Conservation (phyloP, 2,329 filamentous ascomycete species). For the Aphanoascus verrucosus region DNA sequence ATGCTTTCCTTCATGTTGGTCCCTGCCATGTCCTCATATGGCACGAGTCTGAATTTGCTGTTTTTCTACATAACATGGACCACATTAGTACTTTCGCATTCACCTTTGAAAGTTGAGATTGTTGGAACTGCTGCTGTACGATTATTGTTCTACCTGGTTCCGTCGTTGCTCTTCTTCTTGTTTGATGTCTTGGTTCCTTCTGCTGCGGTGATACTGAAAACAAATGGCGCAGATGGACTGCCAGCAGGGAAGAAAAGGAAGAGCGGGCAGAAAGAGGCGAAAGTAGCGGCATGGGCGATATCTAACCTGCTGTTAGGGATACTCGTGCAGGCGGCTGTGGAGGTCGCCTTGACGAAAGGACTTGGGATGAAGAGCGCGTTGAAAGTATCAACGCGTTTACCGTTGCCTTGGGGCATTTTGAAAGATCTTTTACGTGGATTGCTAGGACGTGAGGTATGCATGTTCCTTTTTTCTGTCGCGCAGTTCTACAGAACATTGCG, state of each 20-base stretch:
- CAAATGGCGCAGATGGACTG: conserved; percentile 46
- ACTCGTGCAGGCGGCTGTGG: conserved; percentile 45
- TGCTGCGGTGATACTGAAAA: conserved; percentile 58
- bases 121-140: conserved; percentile 59
- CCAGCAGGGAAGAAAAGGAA: conserved; percentile 33
- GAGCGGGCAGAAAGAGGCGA: conserved; percentile 36
- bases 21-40: conserved; percentile 55
- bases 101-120: conserved; percentile 63
- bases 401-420: conserved; percentile 51
- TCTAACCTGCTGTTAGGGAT: conserved; percentile 47
- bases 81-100: conserved; percentile 67
- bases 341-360: conserved; percentile 44
- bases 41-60: conserved; percentile 68
- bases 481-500: not conserved
- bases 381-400: conserved; percentile 48
- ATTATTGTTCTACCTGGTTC: conserved; percentile 59
- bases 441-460: conserved; percentile 46
- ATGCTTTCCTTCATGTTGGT: conserved; percentile 58
- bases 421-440: conserved; percentile 46
- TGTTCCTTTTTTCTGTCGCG: not conserved
- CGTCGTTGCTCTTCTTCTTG: conserved; percentile 59
- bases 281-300: conserved; percentile 44
- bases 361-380: conserved; percentile 46
- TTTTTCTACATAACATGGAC: conserved; percentile 90
- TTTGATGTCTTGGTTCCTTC: conserved; percentile 64